Base-by-base conservation (phyloP, 305 asterid genomes). In the Fraxinus ornus region DNA sequence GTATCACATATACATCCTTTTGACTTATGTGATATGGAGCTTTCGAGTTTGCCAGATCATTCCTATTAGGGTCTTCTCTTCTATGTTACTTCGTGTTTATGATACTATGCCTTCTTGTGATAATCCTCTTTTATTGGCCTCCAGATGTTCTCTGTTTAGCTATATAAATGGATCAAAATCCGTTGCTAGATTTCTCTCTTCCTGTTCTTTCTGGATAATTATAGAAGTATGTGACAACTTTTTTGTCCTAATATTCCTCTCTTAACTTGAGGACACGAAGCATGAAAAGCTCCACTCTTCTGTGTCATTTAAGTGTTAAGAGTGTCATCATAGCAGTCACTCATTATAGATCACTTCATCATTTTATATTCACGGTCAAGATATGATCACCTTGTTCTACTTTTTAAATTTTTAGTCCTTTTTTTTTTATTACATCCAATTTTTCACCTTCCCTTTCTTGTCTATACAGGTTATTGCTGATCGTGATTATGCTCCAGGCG, bases 401-500 rank as follows among this genome's bases (percentile, higher is more conserved):
- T 66, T 64, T 66, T 12, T 3, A 60, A 55, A 82, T 44, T 24
- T 66, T 5, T 21, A 66, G 37, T 79, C 57, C 44, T 79, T 30
- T 19, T 71, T n/a, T 71, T n/a, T 41, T n/a, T n/a, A 9, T 41
- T 44, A 75, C 77, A 32, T 64, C 21, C 72, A 41, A 64, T 17
- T 30, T 64, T 82, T 33, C 21, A 68, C 83, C 4, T 76, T n/a
- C 3, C 32, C 57, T 8, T 62, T 36, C 64, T 32, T 47, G 35
- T 33, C 71, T 76, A 12, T 85, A 74, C 89, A 90, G 93, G 96
- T 94, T 77, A 84, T 93, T 88, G 99, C 97, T 76, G 96, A 94
- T 79, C 87, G 86, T 32, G 86, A 89, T 75, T 88, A 90, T 77
- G 90, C 90, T 86, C 88, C 88, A 4, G 97, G 98, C 41, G 97